Conservation (phyloP, 345 rosid species). For the Murraya koenigii region DNA sequence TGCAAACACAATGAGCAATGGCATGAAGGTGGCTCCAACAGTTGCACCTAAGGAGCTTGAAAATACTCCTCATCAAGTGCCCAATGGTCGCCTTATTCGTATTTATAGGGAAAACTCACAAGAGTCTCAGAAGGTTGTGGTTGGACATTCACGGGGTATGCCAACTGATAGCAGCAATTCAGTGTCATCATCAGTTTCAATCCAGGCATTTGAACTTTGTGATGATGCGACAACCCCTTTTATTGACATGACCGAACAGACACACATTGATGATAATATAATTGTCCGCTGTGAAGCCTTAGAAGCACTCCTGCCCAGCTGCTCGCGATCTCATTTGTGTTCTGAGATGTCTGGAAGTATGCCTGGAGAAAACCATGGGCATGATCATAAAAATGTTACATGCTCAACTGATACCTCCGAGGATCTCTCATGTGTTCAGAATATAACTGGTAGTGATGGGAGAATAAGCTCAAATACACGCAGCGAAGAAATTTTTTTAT, state of each 20-base stretch:
- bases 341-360: conserved; percentile 30
- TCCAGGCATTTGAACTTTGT: conserved; percentile 74
- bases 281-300: conserved; percentile 31
- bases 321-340: conserved; percentile 31
- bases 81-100: conserved; percentile 24
- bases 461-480: conserved; percentile 25
- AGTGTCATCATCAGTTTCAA: conserved; percentile 68
- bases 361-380: conserved; percentile 29
- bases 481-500: conserved; percentile 32
- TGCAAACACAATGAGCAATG: conserved; percentile 36
- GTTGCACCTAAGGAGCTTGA: conserved; percentile 38
- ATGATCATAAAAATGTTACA: conserved; percentile 27
- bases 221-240: conserved; percentile 76
- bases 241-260: conserved; percentile 49
- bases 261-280: conserved; percentile 33
- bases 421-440: conserved; percentile 30
- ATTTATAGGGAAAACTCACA: conserved; percentile 27
- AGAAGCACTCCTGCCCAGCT: conserved; percentile 32
- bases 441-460: conserved; percentile 17
- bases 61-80: conserved; percentile 28
- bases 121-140: conserved; percentile 40
- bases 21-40: conserved; percentile 33
- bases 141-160: conserved; percentile 45
- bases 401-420: conserved; percentile 35
- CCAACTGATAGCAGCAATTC: conserved; percentile 79